These are phyloP conservation scores for Dioscorea zingiberensis DNA, from an alignment of 106 monocot genomes.

Conservation along the genomic window DNA sequence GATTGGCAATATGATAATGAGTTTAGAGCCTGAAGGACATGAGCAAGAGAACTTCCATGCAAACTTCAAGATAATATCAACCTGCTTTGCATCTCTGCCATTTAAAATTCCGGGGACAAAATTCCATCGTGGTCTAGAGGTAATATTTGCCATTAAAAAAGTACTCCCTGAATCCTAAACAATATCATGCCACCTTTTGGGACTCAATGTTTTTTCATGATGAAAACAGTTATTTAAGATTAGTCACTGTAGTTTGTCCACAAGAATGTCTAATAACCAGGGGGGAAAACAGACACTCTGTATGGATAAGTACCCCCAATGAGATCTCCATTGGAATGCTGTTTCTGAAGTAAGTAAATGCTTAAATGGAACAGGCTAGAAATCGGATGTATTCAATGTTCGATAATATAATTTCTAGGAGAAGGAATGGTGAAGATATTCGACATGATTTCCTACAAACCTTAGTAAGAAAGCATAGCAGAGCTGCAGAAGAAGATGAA, in stretches of 20 bases:
- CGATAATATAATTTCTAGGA: conserved; percentile 21
- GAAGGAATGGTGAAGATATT: conserved; percentile 14
- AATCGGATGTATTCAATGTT: conserved; percentile 28
- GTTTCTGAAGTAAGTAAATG: too few species aligned
- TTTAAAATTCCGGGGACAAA: conserved; percentile 28
- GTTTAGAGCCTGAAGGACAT: conserved; percentile 23
- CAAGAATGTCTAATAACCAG: too few species aligned
- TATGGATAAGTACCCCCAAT: too few species aligned
- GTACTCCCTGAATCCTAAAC: too few species aligned
- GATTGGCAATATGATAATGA: conserved; percentile 29
- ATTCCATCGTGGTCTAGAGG: conserved; percentile 27
- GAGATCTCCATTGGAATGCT: too few species aligned
- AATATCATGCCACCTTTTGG: too few species aligned
- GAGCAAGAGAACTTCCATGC: conserved; percentile 35
- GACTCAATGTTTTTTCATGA: too few species aligned
- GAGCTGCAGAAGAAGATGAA: conserved; percentile 7
- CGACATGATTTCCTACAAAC: conserved; percentile 26
- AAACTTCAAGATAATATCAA: conserved; percentile 26
- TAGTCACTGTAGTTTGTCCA: too few species aligned
- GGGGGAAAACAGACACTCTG: too few species aligned
- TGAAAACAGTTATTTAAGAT: too few species aligned
- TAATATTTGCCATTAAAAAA: not conserved
- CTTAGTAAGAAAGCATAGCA: conserved; percentile 28
- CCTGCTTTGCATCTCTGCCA: conserved; percentile 25
- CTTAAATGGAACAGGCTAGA: too few species aligned